Evolutionary conservation across 805 yeast species (phyloP).

Genomic region (Cyberlindnera meyerae): DNA sequence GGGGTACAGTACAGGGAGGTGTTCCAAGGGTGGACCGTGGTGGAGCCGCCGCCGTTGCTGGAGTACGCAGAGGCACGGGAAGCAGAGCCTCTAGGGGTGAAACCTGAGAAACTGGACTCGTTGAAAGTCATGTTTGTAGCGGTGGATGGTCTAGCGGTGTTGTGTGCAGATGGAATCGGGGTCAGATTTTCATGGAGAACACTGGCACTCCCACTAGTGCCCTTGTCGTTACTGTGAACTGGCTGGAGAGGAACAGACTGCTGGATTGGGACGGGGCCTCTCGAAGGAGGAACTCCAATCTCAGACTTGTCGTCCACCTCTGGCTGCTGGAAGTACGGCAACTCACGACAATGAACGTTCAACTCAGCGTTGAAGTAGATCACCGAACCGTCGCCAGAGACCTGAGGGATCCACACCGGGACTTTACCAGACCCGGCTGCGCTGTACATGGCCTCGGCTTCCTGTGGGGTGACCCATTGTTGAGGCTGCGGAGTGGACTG

Average conservation of each 20-base stretch:
- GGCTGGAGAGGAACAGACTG: not conserved
- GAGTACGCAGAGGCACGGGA: slow-evolving; percentile 10
- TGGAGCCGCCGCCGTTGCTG: slow-evolving; percentile 6
- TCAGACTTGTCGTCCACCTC: slow-evolving; percentile 30
- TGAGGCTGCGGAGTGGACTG: no score
- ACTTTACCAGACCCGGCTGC: slow-evolving; percentile 30
- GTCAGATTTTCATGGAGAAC: no score
- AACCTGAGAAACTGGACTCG: not conserved
- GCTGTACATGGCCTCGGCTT: slow-evolving; percentile 33
- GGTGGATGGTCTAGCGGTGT: slow-evolving; percentile 19
- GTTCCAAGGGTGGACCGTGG: slow-evolving; percentile 26
- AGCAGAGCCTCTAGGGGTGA: slow-evolving; percentile 1
- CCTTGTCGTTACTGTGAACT: not conserved
- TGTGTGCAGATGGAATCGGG: no score
- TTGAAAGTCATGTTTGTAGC: slow-evolving; percentile 3
- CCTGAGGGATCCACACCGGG: slow-evolving; percentile 59
- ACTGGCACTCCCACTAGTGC: no score
- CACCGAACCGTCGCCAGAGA: slow-evolving; percentile 49
- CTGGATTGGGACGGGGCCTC: slow-evolving; percentile 1
- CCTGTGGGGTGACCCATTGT: slow-evolving; percentile 31
- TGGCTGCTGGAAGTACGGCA: slow-evolving; percentile 46
- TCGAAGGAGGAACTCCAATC: slow-evolving; percentile 22
- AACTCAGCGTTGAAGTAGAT: slow-evolving; percentile 58
- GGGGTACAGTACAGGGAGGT: slow-evolving; percentile 27
- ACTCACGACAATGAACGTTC: slow-evolving; percentile 50